A percentile compares a stretch with the other conserved stretches of the same genome.
These are phyloP conservation scores for Lathyrus sativus DNA, from an alignment of 306 rosid genomes.

Conservation along the genomic window DNA sequence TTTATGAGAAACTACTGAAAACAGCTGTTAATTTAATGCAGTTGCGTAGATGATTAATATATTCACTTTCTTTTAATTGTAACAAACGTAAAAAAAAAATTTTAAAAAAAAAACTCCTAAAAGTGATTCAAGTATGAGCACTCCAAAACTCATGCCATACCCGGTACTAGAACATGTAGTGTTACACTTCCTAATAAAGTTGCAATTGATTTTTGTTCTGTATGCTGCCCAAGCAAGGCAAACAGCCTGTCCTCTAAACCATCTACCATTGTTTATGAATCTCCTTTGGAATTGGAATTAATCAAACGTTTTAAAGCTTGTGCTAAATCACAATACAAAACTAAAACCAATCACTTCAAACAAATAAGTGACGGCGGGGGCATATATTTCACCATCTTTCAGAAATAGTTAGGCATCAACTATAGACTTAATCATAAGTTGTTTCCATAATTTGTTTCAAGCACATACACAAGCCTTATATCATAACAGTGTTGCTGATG, in stretches of 20 bases:
- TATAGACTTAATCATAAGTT: not conserved
- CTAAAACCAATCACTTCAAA: not conserved
- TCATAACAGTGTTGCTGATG: not conserved
- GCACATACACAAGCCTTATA: not conserved
- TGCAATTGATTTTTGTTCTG: not conserved
- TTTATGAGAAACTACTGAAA: too few species aligned
- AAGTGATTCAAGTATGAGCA: too few species aligned
- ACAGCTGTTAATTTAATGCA: too few species aligned
- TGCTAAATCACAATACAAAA: too few species aligned
- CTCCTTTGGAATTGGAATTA: not conserved
- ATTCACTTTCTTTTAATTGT: too few species aligned
- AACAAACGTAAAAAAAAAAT: too few species aligned
- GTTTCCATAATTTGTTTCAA: not conserved
- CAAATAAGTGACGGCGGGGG: not conserved
- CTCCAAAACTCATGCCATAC: not conserved
- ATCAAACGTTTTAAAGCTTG: too few species aligned
- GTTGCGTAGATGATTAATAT: too few species aligned
- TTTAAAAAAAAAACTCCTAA: too few species aligned
- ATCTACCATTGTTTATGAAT: slow-evolving; percentile 4
- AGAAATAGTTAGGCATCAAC: not conserved
- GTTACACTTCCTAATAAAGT: not conserved
- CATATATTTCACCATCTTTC: not conserved
- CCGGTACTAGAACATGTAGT: not conserved
- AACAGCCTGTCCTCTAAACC: not conserved
- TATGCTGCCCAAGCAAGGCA: not conserved